Percentiles rank a stretch among this genome's conserved stretches.
Conservation (phyloP, 1,284 basidiomycete species). For the Tylopilus orsonianus region DNA sequence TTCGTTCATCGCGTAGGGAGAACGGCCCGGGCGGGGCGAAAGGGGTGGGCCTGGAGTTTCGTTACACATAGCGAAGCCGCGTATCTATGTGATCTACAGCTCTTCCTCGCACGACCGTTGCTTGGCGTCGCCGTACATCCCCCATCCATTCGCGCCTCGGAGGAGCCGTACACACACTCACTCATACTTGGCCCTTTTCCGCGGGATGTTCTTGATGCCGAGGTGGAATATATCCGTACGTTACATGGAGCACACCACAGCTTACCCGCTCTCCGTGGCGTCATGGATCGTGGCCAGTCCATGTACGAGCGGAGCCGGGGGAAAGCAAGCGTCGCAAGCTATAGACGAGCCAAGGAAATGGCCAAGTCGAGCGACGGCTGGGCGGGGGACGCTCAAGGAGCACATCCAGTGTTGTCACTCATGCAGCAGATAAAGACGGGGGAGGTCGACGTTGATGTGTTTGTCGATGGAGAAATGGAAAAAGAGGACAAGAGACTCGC, state of each 20-base stretch:
- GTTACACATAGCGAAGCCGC: slow-evolving; percentile 86
- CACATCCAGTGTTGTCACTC: slow-evolving; percentile 67
- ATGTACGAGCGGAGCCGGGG: slow-evolving; percentile 95
- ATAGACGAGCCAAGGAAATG: slow-evolving; percentile 89
- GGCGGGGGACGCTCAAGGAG: slow-evolving; percentile 62
- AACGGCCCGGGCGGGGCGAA: slow-evolving; percentile 92
- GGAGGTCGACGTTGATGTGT: slow-evolving; percentile 26
- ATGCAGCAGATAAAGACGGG: slow-evolving; percentile 34
- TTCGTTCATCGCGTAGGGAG: slow-evolving; percentile 98
- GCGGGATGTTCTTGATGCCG: slow-evolving; percentile 78
- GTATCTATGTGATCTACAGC: slow-evolving; percentile 89
- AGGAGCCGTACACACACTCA: slow-evolving; percentile 64
- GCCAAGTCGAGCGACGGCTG: slow-evolving; percentile 68
- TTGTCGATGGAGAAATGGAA: slow-evolving; percentile 29
- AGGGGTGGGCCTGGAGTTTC: slow-evolving; percentile 96
- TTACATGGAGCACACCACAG: slow-evolving; percentile 70
- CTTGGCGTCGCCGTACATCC: slow-evolving; percentile 43
- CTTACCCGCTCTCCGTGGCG: slow-evolving; percentile 73
- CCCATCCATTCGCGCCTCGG: slow-evolving; percentile 39
- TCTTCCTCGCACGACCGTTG: slow-evolving; percentile 89
- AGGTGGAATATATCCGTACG: slow-evolving; percentile 78
- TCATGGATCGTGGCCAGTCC: slow-evolving; percentile 87
- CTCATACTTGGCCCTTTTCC: slow-evolving; percentile 84
- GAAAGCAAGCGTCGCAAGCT: slow-evolving; percentile 84
- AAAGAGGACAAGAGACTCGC: slow-evolving; percentile 60